A percentile compares a stretch with the other conserved stretches of the same genome.
These are phyloP conservation scores for Miamiensis avidus DNA, from an alignment of 169 alveolate species.

Conservation along the genomic window DNA sequence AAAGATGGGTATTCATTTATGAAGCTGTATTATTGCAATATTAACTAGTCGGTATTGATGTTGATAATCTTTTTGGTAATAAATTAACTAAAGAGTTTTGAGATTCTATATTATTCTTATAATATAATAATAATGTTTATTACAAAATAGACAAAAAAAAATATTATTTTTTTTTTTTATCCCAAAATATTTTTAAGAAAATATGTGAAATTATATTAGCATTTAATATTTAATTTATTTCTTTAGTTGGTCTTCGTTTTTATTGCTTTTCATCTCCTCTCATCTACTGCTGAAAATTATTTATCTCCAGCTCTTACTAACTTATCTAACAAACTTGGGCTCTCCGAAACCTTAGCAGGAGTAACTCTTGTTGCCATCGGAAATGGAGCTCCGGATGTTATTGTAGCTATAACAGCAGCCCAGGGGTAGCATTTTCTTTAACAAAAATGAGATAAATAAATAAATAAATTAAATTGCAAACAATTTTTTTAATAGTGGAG, in stretches of 20 bases:
- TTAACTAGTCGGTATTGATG: not conserved
- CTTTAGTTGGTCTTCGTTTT: slow-evolving; percentile 13
- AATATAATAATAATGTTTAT: too few species aligned
- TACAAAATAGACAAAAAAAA: too few species aligned
- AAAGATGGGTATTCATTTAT: not conserved
- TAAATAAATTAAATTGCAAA: too few species aligned
- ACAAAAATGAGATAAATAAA: not conserved
- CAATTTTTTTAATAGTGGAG: not conserved
- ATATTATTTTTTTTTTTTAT: too few species aligned
- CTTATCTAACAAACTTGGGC: slow-evolving; percentile 41
- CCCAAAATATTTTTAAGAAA: too few species aligned
- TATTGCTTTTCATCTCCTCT: slow-evolving; percentile 47
- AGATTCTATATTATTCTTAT: not conserved
- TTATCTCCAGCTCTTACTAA: slow-evolving; percentile 61
- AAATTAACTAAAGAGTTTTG: not conserved
- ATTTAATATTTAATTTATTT: too few species aligned
- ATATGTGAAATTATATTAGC: too few species aligned
- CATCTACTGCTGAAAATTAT: slow-evolving; percentile 70
- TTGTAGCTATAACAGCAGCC: slow-evolving; percentile 66
- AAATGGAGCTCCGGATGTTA: slow-evolving; percentile 81
- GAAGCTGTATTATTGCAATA: slow-evolving; percentile 12
- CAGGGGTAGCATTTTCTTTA: slow-evolving; percentile 17
- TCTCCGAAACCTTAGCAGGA: slow-evolving; percentile 63
- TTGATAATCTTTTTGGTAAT: slow-evolving; percentile 10
- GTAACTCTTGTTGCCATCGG: slow-evolving; percentile 76